Percentiles rank a stretch among this genome's conserved stretches.
These are phyloP conservation scores for Rhynchosporium secalis DNA, from an alignment of 2,329 filamentous ascomycete species.

Conservation along the genomic window DNA sequence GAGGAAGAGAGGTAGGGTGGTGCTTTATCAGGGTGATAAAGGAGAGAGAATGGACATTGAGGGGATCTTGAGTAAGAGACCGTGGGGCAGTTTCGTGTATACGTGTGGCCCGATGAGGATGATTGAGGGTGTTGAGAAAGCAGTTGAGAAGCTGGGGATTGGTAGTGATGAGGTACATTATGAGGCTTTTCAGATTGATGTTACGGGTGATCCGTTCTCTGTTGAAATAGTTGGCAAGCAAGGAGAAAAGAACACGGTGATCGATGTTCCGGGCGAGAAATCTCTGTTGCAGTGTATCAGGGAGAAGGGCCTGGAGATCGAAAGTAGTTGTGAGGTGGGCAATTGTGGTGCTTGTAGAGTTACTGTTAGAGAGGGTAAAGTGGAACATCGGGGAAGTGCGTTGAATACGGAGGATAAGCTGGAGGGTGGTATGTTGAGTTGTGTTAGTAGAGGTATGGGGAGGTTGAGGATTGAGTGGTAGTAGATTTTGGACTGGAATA, in stretches of 20 bases:
- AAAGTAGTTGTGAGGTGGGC: conserved; percentile 45
- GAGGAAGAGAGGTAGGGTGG: conserved; percentile 41
- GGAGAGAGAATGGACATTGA: conserved; percentile 55
- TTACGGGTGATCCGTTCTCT: conserved; percentile 59
- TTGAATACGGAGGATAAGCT: conserved; percentile 41
- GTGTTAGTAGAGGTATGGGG: conserved; percentile 28
- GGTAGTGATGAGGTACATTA: conserved; percentile 56
- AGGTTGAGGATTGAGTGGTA: conserved; percentile 15
- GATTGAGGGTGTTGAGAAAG: conserved; percentile 51
- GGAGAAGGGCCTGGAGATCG: conserved; percentile 43
- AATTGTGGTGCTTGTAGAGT: conserved; percentile 47
- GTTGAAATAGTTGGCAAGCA: conserved; percentile 50
- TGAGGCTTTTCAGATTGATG: conserved; percentile 56
- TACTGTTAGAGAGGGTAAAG: conserved; percentile 40
- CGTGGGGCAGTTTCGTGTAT: conserved; percentile 59
- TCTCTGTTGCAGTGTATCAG: conserved; percentile 45
- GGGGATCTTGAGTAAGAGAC: conserved; percentile 46
- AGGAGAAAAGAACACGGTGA: conserved; percentile 26
- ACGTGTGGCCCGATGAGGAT: conserved; percentile 60
- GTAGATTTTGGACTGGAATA: neutral
- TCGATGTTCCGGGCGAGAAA: conserved; percentile 47
- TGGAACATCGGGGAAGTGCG: conserved; percentile 44
- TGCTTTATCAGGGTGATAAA: conserved; percentile 53
- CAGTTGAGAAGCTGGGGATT: conserved; percentile 47
- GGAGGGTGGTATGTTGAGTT: conserved; percentile 24